Conservation (phyloP, 2,329 filamentous ascomycete species). For the Aspergillus sp. region DNA sequence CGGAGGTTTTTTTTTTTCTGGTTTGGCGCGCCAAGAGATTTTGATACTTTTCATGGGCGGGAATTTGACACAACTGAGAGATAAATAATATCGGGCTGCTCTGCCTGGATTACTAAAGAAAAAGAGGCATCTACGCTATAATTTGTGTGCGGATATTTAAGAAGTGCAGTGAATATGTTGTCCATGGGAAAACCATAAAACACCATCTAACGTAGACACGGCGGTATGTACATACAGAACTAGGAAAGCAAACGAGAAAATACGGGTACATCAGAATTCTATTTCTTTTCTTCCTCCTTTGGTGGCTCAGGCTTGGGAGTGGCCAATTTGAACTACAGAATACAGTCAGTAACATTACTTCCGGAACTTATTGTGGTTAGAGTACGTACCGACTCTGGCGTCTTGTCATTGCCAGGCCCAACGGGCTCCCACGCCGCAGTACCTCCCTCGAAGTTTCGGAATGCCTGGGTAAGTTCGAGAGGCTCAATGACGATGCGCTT, state of each 20-base stretch:
- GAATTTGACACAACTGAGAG: not conserved
- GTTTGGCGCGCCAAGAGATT: slow-evolving; percentile 2
- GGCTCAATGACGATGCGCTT: slow-evolving; percentile 99
- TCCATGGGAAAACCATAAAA: not conserved
- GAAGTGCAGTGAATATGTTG: not conserved
- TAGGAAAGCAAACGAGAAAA: slow-evolving; percentile 30
- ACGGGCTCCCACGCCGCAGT: slow-evolving; percentile 70
- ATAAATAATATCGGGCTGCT: not conserved
- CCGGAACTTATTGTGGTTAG: not conserved
- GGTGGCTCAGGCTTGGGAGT: slow-evolving; percentile 87
- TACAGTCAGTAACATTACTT: not conserved
- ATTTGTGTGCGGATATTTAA: not conserved
- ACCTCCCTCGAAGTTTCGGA: slow-evolving; percentile 95
- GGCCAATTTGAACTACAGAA: slow-evolving; percentile 79
- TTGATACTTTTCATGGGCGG: not conserved
- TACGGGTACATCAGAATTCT: slow-evolving; percentile 46
- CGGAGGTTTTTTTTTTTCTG: slow-evolving; percentile 3
- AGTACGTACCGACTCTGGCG: slow-evolving; percentile 65
- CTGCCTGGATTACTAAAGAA: not conserved
- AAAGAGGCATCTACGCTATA: not conserved
- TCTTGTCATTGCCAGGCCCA: slow-evolving; percentile 71
- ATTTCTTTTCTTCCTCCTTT: slow-evolving; percentile 90
- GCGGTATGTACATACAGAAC: slow-evolving; percentile 41
- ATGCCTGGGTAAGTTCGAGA: slow-evolving; percentile 94
- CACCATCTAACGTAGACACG: slow-evolving; percentile 19